Conservation (phyloP, 768 basidiomycete species). For the Jaapia argillacea region DNA sequence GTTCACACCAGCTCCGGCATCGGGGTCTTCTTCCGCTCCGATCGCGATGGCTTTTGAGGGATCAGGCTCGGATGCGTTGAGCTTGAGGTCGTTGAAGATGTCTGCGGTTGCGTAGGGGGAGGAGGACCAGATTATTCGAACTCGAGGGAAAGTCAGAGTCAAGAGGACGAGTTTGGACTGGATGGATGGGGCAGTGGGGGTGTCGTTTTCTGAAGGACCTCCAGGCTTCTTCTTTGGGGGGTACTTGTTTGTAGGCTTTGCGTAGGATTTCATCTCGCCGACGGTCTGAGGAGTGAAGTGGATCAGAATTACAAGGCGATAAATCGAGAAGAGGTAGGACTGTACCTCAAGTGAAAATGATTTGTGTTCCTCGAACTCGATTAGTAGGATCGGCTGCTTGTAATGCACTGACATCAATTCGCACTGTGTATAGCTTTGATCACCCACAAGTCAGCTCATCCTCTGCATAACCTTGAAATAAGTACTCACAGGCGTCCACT, state of each 20-base stretch:
- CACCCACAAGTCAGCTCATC: not conserved
- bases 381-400: constrained; percentile 85
- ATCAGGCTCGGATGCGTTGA: constrained; percentile 73
- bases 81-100: constrained; percentile 89
- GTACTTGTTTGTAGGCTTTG: constrained; percentile 49
- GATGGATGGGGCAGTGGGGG: constrained; percentile 39
- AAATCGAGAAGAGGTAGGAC: not conserved
- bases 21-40: constrained; percentile 70
- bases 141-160: constrained; percentile 79
- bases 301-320: not conserved
- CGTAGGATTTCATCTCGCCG: constrained; percentile 58
- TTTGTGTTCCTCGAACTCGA: constrained; percentile 97
- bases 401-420: constrained; percentile 96
- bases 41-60: constrained; percentile 62
- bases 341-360: constrained; percentile 82
- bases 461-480: not conserved
- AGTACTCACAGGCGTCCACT: constrained; percentile 80
- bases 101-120: constrained; percentile 88
- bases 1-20: constrained; percentile 60
- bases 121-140: constrained; percentile 96
- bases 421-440: constrained; percentile 89
- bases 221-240: constrained; percentile 37
- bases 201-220: constrained; percentile 14
- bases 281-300: constrained; percentile 33
- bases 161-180: constrained; percentile 93